These are phyloP conservation scores for Saraca asoca DNA, from an alignment of 331 rosid genomes.

Conservation along the genomic window DNA sequence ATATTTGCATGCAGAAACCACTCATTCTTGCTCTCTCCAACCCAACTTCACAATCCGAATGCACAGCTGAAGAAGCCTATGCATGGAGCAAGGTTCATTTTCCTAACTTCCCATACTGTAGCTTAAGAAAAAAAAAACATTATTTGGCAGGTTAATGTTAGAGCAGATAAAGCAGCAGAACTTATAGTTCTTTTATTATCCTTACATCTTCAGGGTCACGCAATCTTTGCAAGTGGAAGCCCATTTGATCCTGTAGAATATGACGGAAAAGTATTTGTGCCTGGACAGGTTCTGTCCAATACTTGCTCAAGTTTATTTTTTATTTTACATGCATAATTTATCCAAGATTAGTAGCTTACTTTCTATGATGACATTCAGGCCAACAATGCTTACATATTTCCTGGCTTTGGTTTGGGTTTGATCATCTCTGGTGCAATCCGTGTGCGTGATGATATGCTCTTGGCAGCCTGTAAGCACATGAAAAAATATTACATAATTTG, in stretches of 20 bases:
- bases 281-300: slow-evolving; percentile 73
- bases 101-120: neutral
- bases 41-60: slow-evolving; percentile 96
- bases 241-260: slow-evolving; percentile 85
- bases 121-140: too few relatives aligned
- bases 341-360: slow-evolving; percentile 19
- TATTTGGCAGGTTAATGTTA: slow-evolving; percentile 24
- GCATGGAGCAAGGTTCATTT: slow-evolving; percentile 76
- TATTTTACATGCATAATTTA: slow-evolving; percentile 9
- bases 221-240: slow-evolving; percentile 96
- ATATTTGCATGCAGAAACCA: slow-evolving; percentile 73
- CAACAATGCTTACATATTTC: slow-evolving; percentile 98
- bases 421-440: slow-evolving; percentile 95
- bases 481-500: neutral
- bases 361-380: slow-evolving; percentile 53
- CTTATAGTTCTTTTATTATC: too few relatives aligned
- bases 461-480: slow-evolving; percentile 87
- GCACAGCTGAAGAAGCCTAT: slow-evolving; percentile 99
- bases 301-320: slow-evolving; percentile 8
- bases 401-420: slow-evolving; percentile 90
- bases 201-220: slow-evolving; percentile 66
- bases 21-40: slow-evolving; percentile 94
- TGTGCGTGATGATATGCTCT: slow-evolving; percentile 89
- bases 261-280: slow-evolving; percentile 72
- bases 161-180: slow-evolving; percentile 10